phyloP scores from a whole-genome alignment of 768 basidiomycete genomes.

The Holtermannia corniformis region DNA sequence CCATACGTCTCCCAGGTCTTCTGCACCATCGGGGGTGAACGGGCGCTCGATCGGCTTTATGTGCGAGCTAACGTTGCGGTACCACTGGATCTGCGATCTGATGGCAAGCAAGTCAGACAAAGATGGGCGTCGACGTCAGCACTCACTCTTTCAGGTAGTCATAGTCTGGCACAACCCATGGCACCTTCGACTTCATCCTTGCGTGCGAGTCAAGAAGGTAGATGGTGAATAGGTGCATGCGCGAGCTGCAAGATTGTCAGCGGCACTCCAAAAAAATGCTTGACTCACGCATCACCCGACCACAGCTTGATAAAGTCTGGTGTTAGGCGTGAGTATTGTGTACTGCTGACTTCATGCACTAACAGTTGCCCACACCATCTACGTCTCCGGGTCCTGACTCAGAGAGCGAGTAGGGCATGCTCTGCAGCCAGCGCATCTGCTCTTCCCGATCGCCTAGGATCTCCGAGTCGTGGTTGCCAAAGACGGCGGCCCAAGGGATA shows the following conservation, averaged over 20 bases:
- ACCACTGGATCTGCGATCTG: conserved; percentile 82
- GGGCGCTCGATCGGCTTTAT: conserved; percentile 72
- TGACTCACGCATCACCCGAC: conserved; percentile 71
- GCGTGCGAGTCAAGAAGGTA: conserved; percentile 86
- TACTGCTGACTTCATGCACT: conserved; percentile 2
- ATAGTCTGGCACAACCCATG: conserved; percentile 60
- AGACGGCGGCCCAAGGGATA: conserved; percentile 84
- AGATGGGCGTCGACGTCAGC: neutral
- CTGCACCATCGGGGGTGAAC: conserved; percentile 64
- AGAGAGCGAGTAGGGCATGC: conserved; percentile 74
- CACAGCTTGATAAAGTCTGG: conserved; percentile 63
- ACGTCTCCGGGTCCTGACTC: conserved; percentile 70
- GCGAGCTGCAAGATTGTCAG: conserved; percentile 50
- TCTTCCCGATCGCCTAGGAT: conserved; percentile 47
- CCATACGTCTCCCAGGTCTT: conserved; percentile 63
- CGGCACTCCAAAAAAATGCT: neutral
- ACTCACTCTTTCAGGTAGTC: conserved; percentile 70
- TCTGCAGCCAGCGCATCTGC: conserved; percentile 59
- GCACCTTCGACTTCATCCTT: conserved; percentile 46
- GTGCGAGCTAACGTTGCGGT: conserved; percentile 63
- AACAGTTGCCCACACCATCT: conserved; percentile 78
- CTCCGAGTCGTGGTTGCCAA: conserved; percentile 79
- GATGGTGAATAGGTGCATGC: conserved; percentile 75
- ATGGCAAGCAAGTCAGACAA: neutral
- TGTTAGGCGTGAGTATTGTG: too few relatives aligned